Conservation (phyloP, 768 basidiomycete genomes). For the Melanogaster broomeanus region DNA sequence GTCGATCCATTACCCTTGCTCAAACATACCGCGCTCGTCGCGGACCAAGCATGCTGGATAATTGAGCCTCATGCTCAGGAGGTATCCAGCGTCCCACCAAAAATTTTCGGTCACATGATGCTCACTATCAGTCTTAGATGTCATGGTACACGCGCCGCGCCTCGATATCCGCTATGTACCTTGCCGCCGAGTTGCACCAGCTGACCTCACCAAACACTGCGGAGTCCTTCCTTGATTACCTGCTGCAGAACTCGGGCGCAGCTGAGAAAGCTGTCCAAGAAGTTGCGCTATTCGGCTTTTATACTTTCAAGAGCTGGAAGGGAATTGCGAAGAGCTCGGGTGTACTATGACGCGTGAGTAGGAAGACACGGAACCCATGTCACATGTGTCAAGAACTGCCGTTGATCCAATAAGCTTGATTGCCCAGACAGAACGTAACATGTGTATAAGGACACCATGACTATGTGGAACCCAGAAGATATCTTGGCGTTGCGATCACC, state of each 20-base stretch:
- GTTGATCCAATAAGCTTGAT: neutral
- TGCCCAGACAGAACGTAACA: neutral
- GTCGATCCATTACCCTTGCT: slow-evolving; percentile 63
- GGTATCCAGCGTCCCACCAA: slow-evolving; percentile 38
- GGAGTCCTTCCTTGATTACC: slow-evolving; percentile 60
- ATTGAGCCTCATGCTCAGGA: slow-evolving; percentile 55
- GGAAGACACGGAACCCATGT: neutral
- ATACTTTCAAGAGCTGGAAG: slow-evolving; percentile 67
- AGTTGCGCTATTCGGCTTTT: slow-evolving; percentile 54
- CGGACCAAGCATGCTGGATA: slow-evolving; percentile 69
- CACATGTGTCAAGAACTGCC: no score
- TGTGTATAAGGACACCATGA: slow-evolving; percentile 16
- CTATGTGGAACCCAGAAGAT: slow-evolving; percentile 13
- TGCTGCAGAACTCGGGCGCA: slow-evolving; percentile 51
- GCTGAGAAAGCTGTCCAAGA: slow-evolving; percentile 54
- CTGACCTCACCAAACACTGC: slow-evolving; percentile 75
- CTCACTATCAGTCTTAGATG: slow-evolving; percentile 40
- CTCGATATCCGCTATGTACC: slow-evolving; percentile 66
- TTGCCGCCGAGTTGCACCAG: slow-evolving; percentile 82
- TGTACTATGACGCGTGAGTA: slow-evolving; percentile 28
- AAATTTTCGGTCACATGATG: neutral
- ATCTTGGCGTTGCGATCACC: neutral
- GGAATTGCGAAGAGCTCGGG: slow-evolving; percentile 74
- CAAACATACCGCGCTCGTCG: slow-evolving; percentile 59
- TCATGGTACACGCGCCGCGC: slow-evolving; percentile 74